These are phyloP conservation scores for Laburnicola sp. DNA, from an alignment of 2,329 filamentous ascomycete species.

Conservation along the genomic window DNA sequence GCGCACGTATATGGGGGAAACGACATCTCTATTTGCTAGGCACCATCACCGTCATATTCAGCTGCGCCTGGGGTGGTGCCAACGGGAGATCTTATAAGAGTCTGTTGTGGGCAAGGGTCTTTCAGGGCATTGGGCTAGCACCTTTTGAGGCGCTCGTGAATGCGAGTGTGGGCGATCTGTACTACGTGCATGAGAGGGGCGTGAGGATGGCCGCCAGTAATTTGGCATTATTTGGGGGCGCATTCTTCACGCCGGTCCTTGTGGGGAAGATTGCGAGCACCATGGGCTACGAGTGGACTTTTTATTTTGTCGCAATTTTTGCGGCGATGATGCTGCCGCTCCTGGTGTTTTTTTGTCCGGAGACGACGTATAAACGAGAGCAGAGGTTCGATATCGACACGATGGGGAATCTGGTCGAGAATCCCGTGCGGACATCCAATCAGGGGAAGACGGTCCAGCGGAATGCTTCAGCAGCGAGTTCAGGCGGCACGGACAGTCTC, in stretches of 20 bases:
- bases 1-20: slow-evolving; percentile 89
- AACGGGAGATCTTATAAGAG: slow-evolving; percentile 69
- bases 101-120: slow-evolving; percentile 75
- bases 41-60: slow-evolving; percentile 70
- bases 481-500: slow-evolving; percentile 8
- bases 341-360: slow-evolving; percentile 78
- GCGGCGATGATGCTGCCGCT: slow-evolving; percentile 69
- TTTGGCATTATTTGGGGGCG: slow-evolving; percentile 69
- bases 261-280: slow-evolving; percentile 80
- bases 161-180: slow-evolving; percentile 84
- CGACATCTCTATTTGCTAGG: slow-evolving; percentile 83
- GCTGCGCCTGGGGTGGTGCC: slow-evolving; percentile 77
- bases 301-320: slow-evolving; percentile 88
- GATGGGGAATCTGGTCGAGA: slow-evolving; percentile 35
- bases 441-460: slow-evolving; percentile 1
- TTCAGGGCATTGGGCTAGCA: slow-evolving; percentile 84
- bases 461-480: not conserved
- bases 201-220: slow-evolving; percentile 83
- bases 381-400: slow-evolving; percentile 71
- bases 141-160: slow-evolving; percentile 92
- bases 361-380: slow-evolving; percentile 76
- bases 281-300: slow-evolving; percentile 84
- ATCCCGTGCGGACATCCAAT: slow-evolving; percentile 1
- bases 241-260: slow-evolving; percentile 82
- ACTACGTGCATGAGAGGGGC: slow-evolving; percentile 84